Percentiles rank a stretch among this genome's conserved stretches.
phyloP scores from a whole-genome alignment of 1,284 basidiomycete genomes.

The Tausonia pullulans region DNA sequence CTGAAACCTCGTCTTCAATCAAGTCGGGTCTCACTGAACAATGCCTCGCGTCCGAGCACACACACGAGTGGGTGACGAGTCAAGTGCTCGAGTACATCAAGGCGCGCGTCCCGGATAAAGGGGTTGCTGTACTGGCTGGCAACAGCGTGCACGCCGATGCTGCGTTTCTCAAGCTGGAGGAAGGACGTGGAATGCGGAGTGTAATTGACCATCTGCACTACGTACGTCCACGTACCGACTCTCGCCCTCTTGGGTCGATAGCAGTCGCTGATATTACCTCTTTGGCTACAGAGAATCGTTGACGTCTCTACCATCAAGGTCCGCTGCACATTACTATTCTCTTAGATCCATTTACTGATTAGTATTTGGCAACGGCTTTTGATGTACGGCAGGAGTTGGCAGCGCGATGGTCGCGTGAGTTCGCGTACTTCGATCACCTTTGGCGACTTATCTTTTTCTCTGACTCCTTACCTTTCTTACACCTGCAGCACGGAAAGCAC shows the following conservation, averaged over 20 bases:
- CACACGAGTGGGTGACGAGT: slow-evolving; percentile 32
- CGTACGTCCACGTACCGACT: neutral
- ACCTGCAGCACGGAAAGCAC: neutral
- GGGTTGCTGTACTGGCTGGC: slow-evolving; percentile 38
- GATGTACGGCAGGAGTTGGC: neutral
- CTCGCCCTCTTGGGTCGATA: neutral
- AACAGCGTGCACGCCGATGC: slow-evolving; percentile 41
- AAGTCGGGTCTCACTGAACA: slow-evolving; percentile 32
- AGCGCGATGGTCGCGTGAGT: slow-evolving; percentile 6
- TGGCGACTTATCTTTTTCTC: neutral
- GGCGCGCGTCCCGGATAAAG: slow-evolving; percentile 36
- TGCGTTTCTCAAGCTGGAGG: slow-evolving; percentile 22
- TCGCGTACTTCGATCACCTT: neutral
- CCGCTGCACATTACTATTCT: neutral
- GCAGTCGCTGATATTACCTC: neutral
- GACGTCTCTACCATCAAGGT: slow-evolving; percentile 13
- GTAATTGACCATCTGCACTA: slow-evolving; percentile 13
- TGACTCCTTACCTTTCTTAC: neutral
- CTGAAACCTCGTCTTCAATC: neutral
- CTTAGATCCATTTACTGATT: neutral
- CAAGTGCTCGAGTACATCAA: slow-evolving; percentile 37
- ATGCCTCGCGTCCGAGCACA: slow-evolving; percentile 30
- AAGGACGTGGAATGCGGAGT: slow-evolving; percentile 5
- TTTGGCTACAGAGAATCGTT: slow-evolving; percentile 5
- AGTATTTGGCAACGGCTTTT: too few relatives aligned